Conservation (phyloP, 495 filamentous ascomycete species). For the Pyrenopolyporus hunteri region DNA sequence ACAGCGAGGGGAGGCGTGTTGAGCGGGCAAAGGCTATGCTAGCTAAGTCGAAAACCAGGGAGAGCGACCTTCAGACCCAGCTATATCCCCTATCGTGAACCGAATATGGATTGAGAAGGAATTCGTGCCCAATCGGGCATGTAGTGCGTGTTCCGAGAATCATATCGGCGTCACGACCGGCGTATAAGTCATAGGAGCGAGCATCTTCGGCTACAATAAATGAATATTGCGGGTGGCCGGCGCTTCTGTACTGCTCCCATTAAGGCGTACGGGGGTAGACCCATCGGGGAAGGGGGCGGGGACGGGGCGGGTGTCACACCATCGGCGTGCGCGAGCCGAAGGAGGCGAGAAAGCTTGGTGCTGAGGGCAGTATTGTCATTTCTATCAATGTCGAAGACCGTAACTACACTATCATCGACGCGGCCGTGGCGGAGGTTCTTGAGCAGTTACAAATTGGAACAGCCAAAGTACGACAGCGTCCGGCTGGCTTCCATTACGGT, state of each 20-base stretch:
- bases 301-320: slow-evolving; percentile 50
- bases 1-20: slow-evolving; percentile 49
- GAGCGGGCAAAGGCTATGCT: slow-evolving; percentile 45
- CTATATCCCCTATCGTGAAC: slow-evolving; percentile 38
- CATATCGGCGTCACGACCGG: slow-evolving; percentile 52
- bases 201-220: slow-evolving; percentile 42
- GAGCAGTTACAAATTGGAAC: slow-evolving; percentile 45
- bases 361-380: slow-evolving; percentile 43
- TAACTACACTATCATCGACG: slow-evolving; percentile 43
- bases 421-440: slow-evolving; percentile 48
- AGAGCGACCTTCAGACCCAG: slow-evolving; percentile 40
- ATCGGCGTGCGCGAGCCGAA: slow-evolving; percentile 44
- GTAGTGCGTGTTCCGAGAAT: slow-evolving; percentile 53
- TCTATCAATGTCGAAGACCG: slow-evolving; percentile 54
- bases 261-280: slow-evolving; percentile 32
- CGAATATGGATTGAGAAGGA: slow-evolving; percentile 23
- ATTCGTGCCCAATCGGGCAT: slow-evolving; percentile 40
- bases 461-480: slow-evolving; percentile 19
- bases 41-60: slow-evolving; percentile 28
- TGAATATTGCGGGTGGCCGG: slow-evolving; percentile 43
- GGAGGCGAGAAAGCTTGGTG: slow-evolving; percentile 41
- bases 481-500: slow-evolving; percentile 41
- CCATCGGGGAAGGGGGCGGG: slow-evolving; percentile 50
- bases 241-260: slow-evolving; percentile 51
- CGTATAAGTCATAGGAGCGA: slow-evolving; percentile 41